Conservation (phyloP, 345 rosid genomes). For the Gossypium sturtianum region DNA sequence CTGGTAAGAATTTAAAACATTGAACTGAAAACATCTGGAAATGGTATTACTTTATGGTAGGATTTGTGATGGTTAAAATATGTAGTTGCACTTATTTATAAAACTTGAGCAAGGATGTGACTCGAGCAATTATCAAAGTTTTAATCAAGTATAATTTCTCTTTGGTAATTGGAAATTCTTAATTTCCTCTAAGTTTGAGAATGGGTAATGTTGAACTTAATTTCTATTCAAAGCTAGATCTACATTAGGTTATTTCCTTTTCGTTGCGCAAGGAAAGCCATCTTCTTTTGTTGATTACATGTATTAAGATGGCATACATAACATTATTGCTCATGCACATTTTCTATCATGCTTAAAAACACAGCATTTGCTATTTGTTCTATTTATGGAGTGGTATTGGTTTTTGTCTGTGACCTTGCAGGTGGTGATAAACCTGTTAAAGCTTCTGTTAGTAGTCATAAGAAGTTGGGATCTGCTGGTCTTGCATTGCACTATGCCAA, state of each 20-base stretch:
- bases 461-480: constrained; percentile 83
- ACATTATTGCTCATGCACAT: neutral
- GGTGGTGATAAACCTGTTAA: constrained; percentile 49
- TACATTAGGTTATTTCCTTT: neutral
- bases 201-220: neutral
- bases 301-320: neutral
- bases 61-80: neutral
- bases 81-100: neutral
- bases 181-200: neutral
- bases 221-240: neutral
- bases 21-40: neutral
- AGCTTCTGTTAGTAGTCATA: constrained; percentile 35
- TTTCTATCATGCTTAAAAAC: neutral
- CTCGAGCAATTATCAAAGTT: neutral
- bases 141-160: neutral
- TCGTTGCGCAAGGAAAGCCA: neutral
- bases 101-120: neutral
- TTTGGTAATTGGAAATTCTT: neutral
- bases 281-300: neutral
- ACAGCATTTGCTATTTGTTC: neutral
- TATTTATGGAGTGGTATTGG: neutral
- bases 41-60: neutral
- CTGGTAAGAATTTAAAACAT: constrained; percentile 48
- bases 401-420: constrained; percentile 37
- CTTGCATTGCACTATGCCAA: constrained; percentile 98